phyloP scores from a whole-genome alignment of 768 basidiomycete genomes.

The Serendipita sp. region DNA sequence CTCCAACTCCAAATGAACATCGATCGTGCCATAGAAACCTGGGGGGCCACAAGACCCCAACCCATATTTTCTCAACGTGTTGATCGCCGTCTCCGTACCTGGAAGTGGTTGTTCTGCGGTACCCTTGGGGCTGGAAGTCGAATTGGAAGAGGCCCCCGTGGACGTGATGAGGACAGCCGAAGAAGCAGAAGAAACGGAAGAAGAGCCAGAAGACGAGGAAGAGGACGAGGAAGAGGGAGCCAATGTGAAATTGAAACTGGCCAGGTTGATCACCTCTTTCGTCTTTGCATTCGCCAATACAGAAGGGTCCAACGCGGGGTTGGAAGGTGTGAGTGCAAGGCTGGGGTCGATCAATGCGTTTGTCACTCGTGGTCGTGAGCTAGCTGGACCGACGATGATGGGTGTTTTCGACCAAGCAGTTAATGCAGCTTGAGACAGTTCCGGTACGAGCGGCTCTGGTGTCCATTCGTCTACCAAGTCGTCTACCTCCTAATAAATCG shows the following conservation, averaged over 20 bases:
- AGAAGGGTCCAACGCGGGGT: background rate
- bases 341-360: slow-evolving; percentile 29
- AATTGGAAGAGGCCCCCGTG: background rate
- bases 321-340: background rate
- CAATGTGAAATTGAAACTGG: slow-evolving; percentile 84
- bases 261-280: slow-evolving; percentile 50
- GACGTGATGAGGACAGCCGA: too few relatives aligned
- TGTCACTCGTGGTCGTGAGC: slow-evolving; percentile 50
- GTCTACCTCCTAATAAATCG: slow-evolving; percentile 62
- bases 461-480: slow-evolving; percentile 92
- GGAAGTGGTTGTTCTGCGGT: background rate
- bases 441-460: slow-evolving; percentile 65
- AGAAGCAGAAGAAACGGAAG: too few relatives aligned
- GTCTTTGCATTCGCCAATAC: slow-evolving; percentile 38
- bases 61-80: slow-evolving; percentile 75
- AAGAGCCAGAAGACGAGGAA: too few relatives aligned
- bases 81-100: slow-evolving; percentile 59
- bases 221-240: slow-evolving; percentile 31
- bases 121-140: background rate
- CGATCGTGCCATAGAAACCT: slow-evolving; percentile 92
- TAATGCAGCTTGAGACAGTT: slow-evolving; percentile 41
- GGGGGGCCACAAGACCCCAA: slow-evolving; percentile 91
- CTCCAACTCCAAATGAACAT: slow-evolving; percentile 84
- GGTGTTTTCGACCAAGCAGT: slow-evolving; percentile 61
- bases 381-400: slow-evolving; percentile 60